Base-by-base conservation (phyloP, 163 green algal species). In the Scenedesmus sp. region DNA sequence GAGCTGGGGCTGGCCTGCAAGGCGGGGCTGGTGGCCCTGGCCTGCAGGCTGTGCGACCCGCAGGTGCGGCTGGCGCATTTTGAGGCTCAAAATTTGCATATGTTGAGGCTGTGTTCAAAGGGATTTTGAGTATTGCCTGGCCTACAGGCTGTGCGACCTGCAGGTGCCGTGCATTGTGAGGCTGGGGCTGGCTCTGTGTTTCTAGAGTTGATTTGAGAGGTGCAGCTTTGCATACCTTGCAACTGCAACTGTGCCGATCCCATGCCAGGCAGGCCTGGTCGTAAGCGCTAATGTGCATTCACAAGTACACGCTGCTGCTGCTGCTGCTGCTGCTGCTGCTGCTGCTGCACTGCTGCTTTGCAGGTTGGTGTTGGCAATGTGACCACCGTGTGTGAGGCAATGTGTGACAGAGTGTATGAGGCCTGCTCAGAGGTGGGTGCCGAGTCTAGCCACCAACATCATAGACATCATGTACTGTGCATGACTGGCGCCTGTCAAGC, bases 1-100 rank as follows among this genome's bases (percentile, higher is more conserved):
- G 88, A 92, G 57, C 8, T 87, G 62, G 56, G 26, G 0, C 8
- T 7, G 16, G 54, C 34, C 46, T 92, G 88, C 79, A 81, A 74
- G 46, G 16, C 56, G 18, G 79, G 60, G 13, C 79, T 92, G 26
- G 26, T 64, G 81, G 74, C 26, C 5, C n/a, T 92, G 79, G 88
- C 88, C 16, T 92, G 88, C 64, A 86, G 88, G n/a, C 52, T 87
- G 18, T 92, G 88, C n/a, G 88, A 92, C 60, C 88, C 88, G 12
- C 46, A 87, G 87, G 87, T 90, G 52, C 12, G 67, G 4, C 15
- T 2, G n/a, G 0, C 1, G 9, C 8, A 12, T 16, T 46, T 67
- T 88, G 2, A 2, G 10, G 3, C 10, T 46, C 18, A 55, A 12
- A 13, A 18, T 8, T 73, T 52, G 8, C 8, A 6, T 52, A 73